Base-by-base conservation (phyloP, 257 asterid genomes). In the Misopates orontium region DNA sequence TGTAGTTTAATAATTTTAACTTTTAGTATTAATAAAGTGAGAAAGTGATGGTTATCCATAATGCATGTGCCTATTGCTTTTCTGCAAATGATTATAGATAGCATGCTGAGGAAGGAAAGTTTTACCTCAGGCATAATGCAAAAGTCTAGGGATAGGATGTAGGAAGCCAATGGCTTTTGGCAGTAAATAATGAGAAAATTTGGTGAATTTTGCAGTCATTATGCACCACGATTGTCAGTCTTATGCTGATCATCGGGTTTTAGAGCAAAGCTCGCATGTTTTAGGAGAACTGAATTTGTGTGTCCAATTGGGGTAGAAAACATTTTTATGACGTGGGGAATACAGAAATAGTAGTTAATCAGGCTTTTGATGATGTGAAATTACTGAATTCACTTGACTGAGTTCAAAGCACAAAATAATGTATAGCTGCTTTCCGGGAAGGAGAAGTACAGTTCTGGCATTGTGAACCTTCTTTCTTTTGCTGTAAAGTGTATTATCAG, bases 61-160 rank as follows among this genome's bases (percentile, higher is more conserved):
- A 60, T 55, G 82, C 75, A 69, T 82, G 77, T 79, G 77, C 32
- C 70, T 56, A 24, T 67, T 62, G 23, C 48, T 42, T 49, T 62
- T 62, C 66, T 64, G 24, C 62, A 75, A 68, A 80, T 79, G 81
- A 79, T 83, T 78, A 71, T 71, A 67, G 68, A 36, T 23, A 71
- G 65, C 84, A 76, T 75, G 80, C 78, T 66, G 67, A 41, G 62
- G 24, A 55, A 77, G 71, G 74, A 64, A 71, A 62, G 60, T n/a
- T 60, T 45, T 78, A 69, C 60, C 57, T 55, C 65, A 50, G 42
- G 80, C 73, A 55, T 52, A 39, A 25, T 78, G 72, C 76, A 69
- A 32, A 66, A 41, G 53, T 47, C 15, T 25, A 53, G 31, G 62
- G n/a, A 25, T 57, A 28, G 47, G 2, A 8, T 45, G 3, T 45